These are phyloP conservation scores for Sclerospora graminicola DNA, from an alignment of 352 stramenopile genomes.

Conservation along the genomic window DNA sequence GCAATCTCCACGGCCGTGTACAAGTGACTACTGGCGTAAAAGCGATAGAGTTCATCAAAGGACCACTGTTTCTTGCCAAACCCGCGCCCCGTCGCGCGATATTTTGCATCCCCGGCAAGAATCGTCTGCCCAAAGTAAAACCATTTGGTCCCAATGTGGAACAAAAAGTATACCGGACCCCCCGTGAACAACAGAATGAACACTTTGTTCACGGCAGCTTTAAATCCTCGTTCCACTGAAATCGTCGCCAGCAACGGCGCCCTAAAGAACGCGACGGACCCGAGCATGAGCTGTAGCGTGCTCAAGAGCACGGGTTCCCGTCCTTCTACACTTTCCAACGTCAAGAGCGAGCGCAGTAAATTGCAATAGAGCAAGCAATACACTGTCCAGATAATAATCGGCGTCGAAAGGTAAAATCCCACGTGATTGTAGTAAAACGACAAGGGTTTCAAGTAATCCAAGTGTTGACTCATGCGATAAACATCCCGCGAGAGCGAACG, in stretches of 20 bases:
- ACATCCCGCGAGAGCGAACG: conserved; percentile 97
- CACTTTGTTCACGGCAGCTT: conserved; percentile 87
- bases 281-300: conserved; percentile 93
- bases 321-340: conserved; percentile 89
- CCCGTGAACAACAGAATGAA: conserved; percentile 95
- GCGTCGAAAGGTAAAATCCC: conserved; percentile 97
- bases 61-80: conserved; percentile 98
- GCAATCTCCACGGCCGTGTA: conserved; percentile 92
- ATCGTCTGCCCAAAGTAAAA: conserved; percentile 99
- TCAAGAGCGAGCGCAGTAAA: conserved; percentile 88
- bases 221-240: conserved; percentile 96
- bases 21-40: conserved; percentile 96
- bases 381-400: conserved; percentile 96
- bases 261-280: conserved; percentile 94
- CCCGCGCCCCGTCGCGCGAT: conserved; percentile 94
- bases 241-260: conserved; percentile 95
- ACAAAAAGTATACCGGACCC: conserved; percentile 98
- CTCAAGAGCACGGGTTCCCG: conserved; percentile 90
- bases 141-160: conserved; percentile 99
- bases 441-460: conserved; percentile 98
- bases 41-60: conserved; percentile 97
- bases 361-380: conserved; percentile 97
- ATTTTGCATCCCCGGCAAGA: conserved; percentile 96
- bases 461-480: conserved; percentile 92
- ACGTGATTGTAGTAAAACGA: conserved; percentile 99